Evolutionary conservation across 176 grass and related monocot species (phyloP).

Genomic region (Musa itinerans): DNA sequence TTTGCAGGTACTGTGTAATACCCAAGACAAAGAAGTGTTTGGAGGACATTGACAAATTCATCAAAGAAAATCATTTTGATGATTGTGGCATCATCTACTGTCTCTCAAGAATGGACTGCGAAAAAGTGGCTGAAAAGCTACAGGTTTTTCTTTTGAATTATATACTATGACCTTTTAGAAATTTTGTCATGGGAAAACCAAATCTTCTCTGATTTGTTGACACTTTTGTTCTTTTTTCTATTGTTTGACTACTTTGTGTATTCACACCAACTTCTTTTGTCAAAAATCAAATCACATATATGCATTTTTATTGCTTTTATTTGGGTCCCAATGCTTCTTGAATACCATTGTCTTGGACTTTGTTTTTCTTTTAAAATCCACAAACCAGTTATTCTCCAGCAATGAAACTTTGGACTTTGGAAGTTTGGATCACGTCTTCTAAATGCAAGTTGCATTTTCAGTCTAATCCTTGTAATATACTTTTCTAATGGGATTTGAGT

Average conservation of each 20-base stretch:
- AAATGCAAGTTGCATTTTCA: no score
- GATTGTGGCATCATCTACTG: slow-evolving; percentile 94
- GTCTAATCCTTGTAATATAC: no score
- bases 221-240: not conserved
- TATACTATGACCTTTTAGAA: not conserved
- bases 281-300: not conserved
- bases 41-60: slow-evolving; percentile 79
- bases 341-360: no score
- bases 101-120: slow-evolving; percentile 87
- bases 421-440: no score
- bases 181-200: not conserved
- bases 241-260: not conserved
- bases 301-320: not conserved
- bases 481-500: no score
- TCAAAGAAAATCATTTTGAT: slow-evolving; percentile 52
- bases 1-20: slow-evolving; percentile 56
- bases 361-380: no score
- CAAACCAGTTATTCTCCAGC: no score
- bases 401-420: no score
- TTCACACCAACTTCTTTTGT: not conserved
- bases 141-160: slow-evolving; percentile 32
- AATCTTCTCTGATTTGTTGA: not conserved
- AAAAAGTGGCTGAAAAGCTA: slow-evolving; percentile 83
- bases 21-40: slow-evolving; percentile 91
- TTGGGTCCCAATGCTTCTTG: not conserved